phyloP scores from a whole-genome alignment of 1,284 basidiomycete species.

The Sporisorium exsertum region DNA sequence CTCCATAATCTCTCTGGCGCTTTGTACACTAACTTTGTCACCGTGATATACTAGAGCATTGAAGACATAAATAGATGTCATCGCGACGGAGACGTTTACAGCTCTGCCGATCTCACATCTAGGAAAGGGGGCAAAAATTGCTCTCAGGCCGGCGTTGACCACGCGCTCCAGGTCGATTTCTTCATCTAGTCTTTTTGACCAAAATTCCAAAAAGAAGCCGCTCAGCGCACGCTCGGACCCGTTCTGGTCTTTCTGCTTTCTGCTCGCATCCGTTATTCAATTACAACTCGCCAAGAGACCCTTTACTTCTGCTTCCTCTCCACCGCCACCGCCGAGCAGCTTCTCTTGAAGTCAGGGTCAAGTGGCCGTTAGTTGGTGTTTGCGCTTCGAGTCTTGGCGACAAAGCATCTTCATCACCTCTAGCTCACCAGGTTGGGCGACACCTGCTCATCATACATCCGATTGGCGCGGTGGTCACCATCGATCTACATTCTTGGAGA shows the following conservation, averaged over 20 bases:
- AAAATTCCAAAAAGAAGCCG: too few relatives aligned
- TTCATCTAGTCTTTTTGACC: neutral
- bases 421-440: neutral
- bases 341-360: conserved; percentile 3
- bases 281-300: neutral
- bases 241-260: neutral
- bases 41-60: neutral
- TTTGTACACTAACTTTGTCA: neutral
- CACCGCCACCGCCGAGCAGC: conserved; percentile 9
- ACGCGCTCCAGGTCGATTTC: conserved; percentile 5
- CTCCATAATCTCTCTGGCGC: neutral
- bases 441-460: neutral
- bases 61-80: neutral
- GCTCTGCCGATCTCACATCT: conserved; percentile 2
- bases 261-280: neutral
- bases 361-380: conserved; percentile 13
- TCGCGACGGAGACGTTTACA: neutral
- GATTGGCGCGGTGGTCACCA: neutral
- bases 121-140: neutral
- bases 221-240: conserved; percentile 32
- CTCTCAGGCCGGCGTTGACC: conserved; percentile 1
- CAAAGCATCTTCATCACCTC: neutral
- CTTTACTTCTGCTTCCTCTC: neutral
- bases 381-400: neutral
- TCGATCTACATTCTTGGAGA: neutral